Evolutionary conservation across 345 rosid genomes (phyloP).

Genomic region (Sisymbrium irio): DNA sequence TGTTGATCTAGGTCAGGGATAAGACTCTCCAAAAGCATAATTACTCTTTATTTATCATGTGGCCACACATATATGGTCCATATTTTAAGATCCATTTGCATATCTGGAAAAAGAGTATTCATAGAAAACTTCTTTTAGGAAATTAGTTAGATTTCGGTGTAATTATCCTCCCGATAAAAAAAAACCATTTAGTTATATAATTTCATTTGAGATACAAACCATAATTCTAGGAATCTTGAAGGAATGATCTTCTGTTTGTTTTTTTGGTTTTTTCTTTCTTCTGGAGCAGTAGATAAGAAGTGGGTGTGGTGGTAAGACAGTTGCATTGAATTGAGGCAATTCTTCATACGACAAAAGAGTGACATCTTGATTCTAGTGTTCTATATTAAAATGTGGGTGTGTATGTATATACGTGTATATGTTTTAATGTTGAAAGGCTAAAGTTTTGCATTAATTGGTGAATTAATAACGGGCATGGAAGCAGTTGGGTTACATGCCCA

Average conservation of each 20-base stretch:
- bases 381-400: background rate
- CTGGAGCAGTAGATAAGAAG: slow-evolving; percentile 26
- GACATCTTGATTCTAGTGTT: slow-evolving; percentile 23
- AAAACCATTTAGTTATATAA: background rate
- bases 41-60: no score
- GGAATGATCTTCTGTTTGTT: slow-evolving; percentile 10
- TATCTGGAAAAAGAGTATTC: no score
- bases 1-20: no score
- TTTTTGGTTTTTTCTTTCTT: background rate
- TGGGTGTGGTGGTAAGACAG: slow-evolving; percentile 33
- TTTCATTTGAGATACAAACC: slow-evolving; percentile 2
- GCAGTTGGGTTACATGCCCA: slow-evolving; percentile 31
- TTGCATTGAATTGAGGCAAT: slow-evolving; percentile 38
- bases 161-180: no score
- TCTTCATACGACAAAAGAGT: slow-evolving; percentile 27
- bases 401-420: background rate
- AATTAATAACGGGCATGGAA: slow-evolving; percentile 26
- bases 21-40: no score
- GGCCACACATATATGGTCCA: no score
- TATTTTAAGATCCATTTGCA: no score
- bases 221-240: slow-evolving; percentile 13
- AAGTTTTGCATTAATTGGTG: slow-evolving; percentile 34
- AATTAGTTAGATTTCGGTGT: no score
- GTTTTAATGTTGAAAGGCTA: slow-evolving; percentile 15
- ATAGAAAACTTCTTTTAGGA: no score